A percentile compares a stretch with the other conserved stretches of the same genome.
These are phyloP conservation scores for Fusarium dlaminii DNA, from an alignment of 2,329 filamentous ascomycete species.

Conservation along the genomic window DNA sequence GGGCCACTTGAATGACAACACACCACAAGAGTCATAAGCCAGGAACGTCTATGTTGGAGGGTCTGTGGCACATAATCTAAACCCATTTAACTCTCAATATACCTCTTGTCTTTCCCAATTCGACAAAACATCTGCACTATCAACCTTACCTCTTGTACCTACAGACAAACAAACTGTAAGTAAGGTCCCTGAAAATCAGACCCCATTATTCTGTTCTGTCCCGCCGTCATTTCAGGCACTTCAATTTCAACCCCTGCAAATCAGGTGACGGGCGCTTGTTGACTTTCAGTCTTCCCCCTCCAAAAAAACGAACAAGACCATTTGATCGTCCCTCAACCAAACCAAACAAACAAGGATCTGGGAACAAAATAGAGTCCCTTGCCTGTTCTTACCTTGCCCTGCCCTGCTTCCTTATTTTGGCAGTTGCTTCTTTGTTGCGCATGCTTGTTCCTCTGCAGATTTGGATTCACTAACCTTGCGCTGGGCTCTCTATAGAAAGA, in stretches of 20 bases:
- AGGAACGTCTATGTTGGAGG: slow-evolving; percentile 1
- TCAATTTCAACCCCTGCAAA: slow-evolving; percentile 33
- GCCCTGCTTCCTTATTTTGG: slow-evolving; percentile 16
- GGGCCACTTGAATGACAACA: slow-evolving; percentile 36
- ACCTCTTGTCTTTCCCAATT: slow-evolving; percentile 10
- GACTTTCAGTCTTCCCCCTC: slow-evolving; percentile 38
- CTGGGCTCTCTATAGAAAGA: slow-evolving; percentile 35
- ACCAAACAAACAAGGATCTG: slow-evolving; percentile 41
- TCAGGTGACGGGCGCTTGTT: slow-evolving; percentile 44
- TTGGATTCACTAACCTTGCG: slow-evolving; percentile 31
- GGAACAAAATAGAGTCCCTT: slow-evolving; percentile 21
- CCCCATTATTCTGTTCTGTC: slow-evolving; percentile 20
- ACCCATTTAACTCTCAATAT: slow-evolving; percentile 5
- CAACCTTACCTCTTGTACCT: neutral
- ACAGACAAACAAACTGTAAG: neutral
- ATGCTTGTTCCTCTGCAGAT: slow-evolving; percentile 27
- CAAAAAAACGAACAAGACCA: slow-evolving; percentile 28
- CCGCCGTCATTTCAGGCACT: slow-evolving; percentile 3
- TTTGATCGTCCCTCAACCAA: slow-evolving; percentile 26
- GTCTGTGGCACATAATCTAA: slow-evolving; percentile 14
- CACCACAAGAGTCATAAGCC: slow-evolving; percentile 9
- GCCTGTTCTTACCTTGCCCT: neutral
- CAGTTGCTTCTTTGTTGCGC: slow-evolving; percentile 13
- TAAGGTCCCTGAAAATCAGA: neutral
- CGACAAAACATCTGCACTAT: slow-evolving; percentile 2